Base-by-base conservation (phyloP, 768 basidiomycete species). In the Boletales sp. region DNA sequence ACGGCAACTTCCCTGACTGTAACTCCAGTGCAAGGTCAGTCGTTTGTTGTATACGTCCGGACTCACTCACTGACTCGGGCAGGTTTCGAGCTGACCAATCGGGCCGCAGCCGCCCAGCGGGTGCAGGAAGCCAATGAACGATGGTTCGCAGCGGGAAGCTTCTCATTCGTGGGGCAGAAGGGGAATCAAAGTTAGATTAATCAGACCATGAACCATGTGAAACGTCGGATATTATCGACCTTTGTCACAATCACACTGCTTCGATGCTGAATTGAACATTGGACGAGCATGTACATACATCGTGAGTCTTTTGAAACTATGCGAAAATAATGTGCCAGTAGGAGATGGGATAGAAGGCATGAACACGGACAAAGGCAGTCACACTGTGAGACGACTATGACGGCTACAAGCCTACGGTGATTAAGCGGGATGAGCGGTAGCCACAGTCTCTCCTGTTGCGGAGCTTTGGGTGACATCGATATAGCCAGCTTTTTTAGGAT, bases 71-170 rank as follows among this genome's bases (percentile, higher is more conserved):
- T 68, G 47, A 69, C 47, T 50, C 39, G 12, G 51, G 44, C 3
- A 57, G 91, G 93, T 31, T 88, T 99, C 69, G 94, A 99, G 69
- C 77, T 99, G 52, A 94, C 93, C 47, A 98, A 98, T 64, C 87
- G 90, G 21, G 79, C 88, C n/a, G 81, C 86, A 5, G 83, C 84
- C 45, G 82, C 87, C n/a, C 84, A 86, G 54, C 80, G 87, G 30
- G 91, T 97, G 49, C 92, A 93, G 67, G 94, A 92, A 57, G 97
- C 97, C 21, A 98, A 99, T 70, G 93, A 97, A 47, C 79, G 87
- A 24, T 99, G 97, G 97, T 99, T 99, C 68, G 84, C 86, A 5
- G 82, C 81, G 8, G 90, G 90, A 5, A 89, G 73, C 35, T 92
- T 92, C 69, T 88, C 89, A 3, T 90, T 89, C 60, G 74, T 83